phyloP scores from a whole-genome alignment of 257 asterid species.

The Verbena officinalis region DNA sequence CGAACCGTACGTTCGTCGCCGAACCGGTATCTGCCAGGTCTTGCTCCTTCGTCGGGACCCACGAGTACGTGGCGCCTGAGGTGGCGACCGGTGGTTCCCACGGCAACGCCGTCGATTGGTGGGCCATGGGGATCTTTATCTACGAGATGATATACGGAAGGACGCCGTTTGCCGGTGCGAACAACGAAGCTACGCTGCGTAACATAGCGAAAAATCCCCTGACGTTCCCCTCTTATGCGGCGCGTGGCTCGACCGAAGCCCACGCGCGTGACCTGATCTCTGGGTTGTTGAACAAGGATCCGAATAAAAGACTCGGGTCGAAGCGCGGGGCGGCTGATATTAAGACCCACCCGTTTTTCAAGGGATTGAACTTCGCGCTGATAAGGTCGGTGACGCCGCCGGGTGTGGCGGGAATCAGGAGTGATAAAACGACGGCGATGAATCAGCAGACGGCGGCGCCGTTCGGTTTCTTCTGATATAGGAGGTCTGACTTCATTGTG shows the following conservation, averaged over 20 bases:
- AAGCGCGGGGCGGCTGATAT: constrained; percentile 87
- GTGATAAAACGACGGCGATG: constrained; percentile 41
- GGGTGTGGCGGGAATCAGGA: constrained; percentile 37
- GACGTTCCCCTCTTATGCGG: constrained; percentile 51
- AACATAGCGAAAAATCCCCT: constrained; percentile 52
- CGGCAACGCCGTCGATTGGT: constrained; percentile 94
- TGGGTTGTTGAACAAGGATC: constrained; percentile 66
- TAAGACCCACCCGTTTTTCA: constrained; percentile 82
- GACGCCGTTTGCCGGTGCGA: constrained; percentile 75
- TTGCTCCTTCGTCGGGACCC: constrained; percentile 87
- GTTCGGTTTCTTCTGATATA: constrained; percentile 52
- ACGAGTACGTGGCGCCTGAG: constrained; percentile 97
- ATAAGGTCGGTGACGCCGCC: constrained; percentile 74
- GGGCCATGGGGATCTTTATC: constrained; percentile 83
- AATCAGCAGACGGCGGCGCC: constrained; percentile 40
- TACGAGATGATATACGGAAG: constrained; percentile 90
- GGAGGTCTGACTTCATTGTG: neutral
- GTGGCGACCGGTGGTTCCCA: constrained; percentile 84
- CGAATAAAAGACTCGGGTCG: constrained; percentile 69
- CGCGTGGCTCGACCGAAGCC: constrained; percentile 41
- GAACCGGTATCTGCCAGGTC: constrained; percentile 88
- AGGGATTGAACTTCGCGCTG: constrained; percentile 79
- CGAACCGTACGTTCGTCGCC: constrained; percentile 75
- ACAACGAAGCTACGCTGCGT: constrained; percentile 67
- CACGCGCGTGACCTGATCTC: constrained; percentile 73